Base-by-base conservation (phyloP, 306 rosid genomes). In the Astragalus glycyphyllos region DNA sequence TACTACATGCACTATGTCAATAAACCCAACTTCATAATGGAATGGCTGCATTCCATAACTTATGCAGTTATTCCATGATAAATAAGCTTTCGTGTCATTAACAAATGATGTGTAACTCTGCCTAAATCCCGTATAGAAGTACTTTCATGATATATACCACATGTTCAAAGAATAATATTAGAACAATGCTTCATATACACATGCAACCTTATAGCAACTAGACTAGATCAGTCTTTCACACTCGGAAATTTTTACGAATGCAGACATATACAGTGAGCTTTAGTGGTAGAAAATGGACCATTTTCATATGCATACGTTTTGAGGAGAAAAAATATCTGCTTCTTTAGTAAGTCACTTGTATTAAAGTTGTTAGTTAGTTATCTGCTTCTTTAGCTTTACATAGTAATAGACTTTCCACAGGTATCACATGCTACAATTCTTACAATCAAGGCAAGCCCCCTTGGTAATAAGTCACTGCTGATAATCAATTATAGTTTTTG, bases 371-470 rank as follows among this genome's bases (percentile, higher is more conserved):
- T n/a, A n/a, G n/a, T 68, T 38, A 58, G 58, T 46, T 65, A 87
- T 82, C 66, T 87, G 59, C 68, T 90, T 80, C 83, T 90, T n/a
- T n/a, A n/a, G n/a, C n/a, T n/a, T n/a, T n/a, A n/a, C n/a, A n/a
- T n/a, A n/a, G n/a, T n/a, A n/a, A n/a, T n/a, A n/a, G n/a, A n/a
- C n/a, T n/a, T n/a, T n/a, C n/a, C n/a, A n/a, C n/a, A n/a, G n/a
- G n/a, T n/a, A n/a, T n/a, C 37, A 87, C n/a, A 84, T 78, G 87
- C 79, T 55, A 79, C 96, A 31, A 68, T 84, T 20, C 1, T 20
- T 20, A 20, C 23, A 20, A 20, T 20, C 23, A 20, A 20, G 23
- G 23, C 23, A 20, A 20, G 23, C 23, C 2, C 23, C 23, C 23
- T 20, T 20, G 23, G 23, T 20, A 20, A 20, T 20, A 20, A 20